A percentile compares a stretch with the other conserved stretches of the same genome.
These are phyloP conservation scores for Apiospora koreana DNA, from an alignment of 2,329 filamentous ascomycete genomes.

Conservation along the genomic window DNA sequence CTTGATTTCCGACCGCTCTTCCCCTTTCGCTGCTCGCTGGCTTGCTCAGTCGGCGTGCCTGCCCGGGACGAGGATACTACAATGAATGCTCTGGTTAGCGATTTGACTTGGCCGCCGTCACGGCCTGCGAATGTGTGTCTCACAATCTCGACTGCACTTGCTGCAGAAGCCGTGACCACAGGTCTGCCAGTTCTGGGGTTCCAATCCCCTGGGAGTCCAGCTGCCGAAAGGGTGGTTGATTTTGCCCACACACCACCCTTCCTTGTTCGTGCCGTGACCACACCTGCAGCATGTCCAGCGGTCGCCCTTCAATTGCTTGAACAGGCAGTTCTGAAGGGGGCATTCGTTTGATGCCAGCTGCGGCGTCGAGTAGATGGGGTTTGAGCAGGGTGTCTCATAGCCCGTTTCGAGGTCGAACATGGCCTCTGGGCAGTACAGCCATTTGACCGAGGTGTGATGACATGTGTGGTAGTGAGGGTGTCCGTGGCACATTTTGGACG, in stretches of 20 bases:
- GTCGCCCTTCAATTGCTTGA: constrained; percentile 45
- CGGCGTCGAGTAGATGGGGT: constrained; percentile 47
- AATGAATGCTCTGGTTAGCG: neutral
- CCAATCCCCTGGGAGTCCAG: constrained; percentile 27
- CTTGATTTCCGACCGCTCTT: constrained; percentile 39
- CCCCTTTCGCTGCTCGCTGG: constrained; percentile 38
- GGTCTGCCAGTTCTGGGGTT: constrained; percentile 34
- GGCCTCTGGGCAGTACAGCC: constrained; percentile 54
- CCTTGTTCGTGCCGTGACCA: constrained; percentile 49
- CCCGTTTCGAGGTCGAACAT: constrained; percentile 51
- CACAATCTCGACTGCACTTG: constrained; percentile 42
- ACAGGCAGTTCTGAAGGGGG: constrained; percentile 53
- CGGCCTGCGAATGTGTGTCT: neutral
- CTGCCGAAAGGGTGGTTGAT: constrained; percentile 17
- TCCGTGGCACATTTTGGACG: constrained; percentile 51
- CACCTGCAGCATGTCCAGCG: constrained; percentile 58
- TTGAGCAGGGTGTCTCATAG: constrained; percentile 50
- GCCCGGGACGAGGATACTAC: constrained; percentile 34
- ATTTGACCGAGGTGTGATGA: constrained; percentile 55
- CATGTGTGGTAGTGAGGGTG: constrained; percentile 55
- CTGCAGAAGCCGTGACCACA: constrained; percentile 57
- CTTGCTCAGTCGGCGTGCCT: constrained; percentile 38
- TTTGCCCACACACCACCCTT: constrained; percentile 53
- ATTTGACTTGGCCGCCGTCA: neutral
- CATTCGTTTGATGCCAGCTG: constrained; percentile 47